phyloP scores from a whole-genome alignment of 2,329 filamentous ascomycete species.

The Trichoderma koningiopsis region DNA sequence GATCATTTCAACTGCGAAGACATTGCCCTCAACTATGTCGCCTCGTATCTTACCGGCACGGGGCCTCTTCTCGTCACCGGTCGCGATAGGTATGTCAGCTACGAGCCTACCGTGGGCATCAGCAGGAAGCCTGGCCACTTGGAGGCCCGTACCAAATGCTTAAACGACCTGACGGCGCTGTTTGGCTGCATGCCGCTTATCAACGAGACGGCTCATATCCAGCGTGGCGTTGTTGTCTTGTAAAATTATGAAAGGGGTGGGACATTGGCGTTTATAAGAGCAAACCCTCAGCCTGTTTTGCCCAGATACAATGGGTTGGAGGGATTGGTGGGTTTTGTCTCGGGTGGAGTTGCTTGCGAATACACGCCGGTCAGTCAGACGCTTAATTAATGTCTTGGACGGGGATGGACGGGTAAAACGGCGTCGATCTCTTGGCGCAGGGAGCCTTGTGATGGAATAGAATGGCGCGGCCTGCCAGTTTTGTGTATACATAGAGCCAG shows the following conservation, averaged over 20 bases:
- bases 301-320: background rate
- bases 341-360: conserved; percentile 4
- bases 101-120: conserved; percentile 38
- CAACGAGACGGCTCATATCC: conserved; percentile 39
- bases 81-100: conserved; percentile 38
- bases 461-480: conserved; percentile 1
- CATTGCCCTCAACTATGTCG: conserved; percentile 44
- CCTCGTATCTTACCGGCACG: conserved; percentile 38
- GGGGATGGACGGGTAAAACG: conserved; percentile 14
- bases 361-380: conserved; percentile 11
- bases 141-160: conserved; percentile 39
- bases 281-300: conserved; percentile 8
- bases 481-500: background rate
- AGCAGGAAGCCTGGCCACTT: conserved; percentile 40
- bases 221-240: conserved; percentile 37
- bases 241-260: conserved; percentile 21
- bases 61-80: conserved; percentile 42
- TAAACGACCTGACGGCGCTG: conserved; percentile 40
- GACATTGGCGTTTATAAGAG: conserved; percentile 8
- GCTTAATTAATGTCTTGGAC: conserved; percentile 15
- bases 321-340: background rate
- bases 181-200: conserved; percentile 42
- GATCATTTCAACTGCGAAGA: conserved; percentile 46
- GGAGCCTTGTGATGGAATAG: conserved; percentile 12
- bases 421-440: conserved; percentile 16